These are phyloP conservation scores for Flaveria brownii DNA, from an alignment of 129 eudicot genomes.

Conservation along the genomic window DNA sequence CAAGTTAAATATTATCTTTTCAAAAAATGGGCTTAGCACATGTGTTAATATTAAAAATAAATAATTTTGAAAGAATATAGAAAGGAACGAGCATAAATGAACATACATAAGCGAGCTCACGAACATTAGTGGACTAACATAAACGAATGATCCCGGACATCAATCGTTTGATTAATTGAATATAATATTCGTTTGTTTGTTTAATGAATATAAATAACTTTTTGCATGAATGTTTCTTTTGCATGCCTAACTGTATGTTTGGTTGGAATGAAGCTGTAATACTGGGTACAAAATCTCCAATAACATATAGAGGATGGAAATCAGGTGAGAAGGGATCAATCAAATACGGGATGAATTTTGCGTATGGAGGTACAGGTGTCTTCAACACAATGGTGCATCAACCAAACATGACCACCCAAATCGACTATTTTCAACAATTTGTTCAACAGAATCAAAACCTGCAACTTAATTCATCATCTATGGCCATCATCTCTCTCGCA, in stretches of 20 bases:
- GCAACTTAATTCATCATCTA: slow-evolving; percentile 38
- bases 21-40: no score
- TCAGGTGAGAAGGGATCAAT: slow-evolving; percentile 33
- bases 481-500: slow-evolving; percentile 59
- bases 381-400: slow-evolving; percentile 55
- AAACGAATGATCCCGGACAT: no score
- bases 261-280: slow-evolving; percentile 44
- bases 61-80: no score
- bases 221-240: no score
- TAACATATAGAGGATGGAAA: slow-evolving; percentile 48
- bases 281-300: slow-evolving; percentile 54
- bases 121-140: no score
- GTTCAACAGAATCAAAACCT: slow-evolving; percentile 36
- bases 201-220: no score
- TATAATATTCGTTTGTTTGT: no score
- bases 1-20: no score
- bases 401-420: slow-evolving; percentile 84
- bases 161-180: no score
- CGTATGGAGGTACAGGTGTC: slow-evolving; percentile 89
- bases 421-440: slow-evolving; percentile 57
- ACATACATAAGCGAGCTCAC: no score
- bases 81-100: no score
- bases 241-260: background rate
- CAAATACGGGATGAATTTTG: slow-evolving; percentile 65
- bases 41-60: no score